A percentile compares a stretch with the other conserved stretches of the same genome.
phyloP scores from a whole-genome alignment of 2,329 filamentous ascomycete species.

The Claviceps capensis region DNA sequence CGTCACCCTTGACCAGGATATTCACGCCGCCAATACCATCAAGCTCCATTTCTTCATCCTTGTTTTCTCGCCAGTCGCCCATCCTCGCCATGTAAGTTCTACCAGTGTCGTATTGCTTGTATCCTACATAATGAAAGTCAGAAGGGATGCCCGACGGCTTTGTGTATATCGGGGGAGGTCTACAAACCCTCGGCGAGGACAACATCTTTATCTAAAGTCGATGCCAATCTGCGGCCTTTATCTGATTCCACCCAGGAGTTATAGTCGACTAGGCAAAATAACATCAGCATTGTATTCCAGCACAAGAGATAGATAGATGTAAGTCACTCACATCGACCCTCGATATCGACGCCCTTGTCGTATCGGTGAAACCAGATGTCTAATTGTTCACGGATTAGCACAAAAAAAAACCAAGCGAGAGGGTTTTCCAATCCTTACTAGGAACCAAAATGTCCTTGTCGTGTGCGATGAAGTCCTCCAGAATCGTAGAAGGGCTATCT shows the following conservation, averaged over 20 bases:
- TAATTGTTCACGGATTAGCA: slow-evolving; percentile 25
- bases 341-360: slow-evolving; percentile 66
- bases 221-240: slow-evolving; percentile 62
- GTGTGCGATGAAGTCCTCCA: slow-evolving; percentile 92
- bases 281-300: slow-evolving; percentile 2
- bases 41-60: slow-evolving; percentile 81
- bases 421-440: slow-evolving; percentile 47
- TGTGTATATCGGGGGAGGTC: not conserved
- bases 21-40: slow-evolving; percentile 96
- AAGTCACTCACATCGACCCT: slow-evolving; percentile 71
- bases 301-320: not conserved
- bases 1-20: slow-evolving; percentile 94
- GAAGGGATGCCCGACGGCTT: not conserved
- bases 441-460: slow-evolving; percentile 88
- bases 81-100: slow-evolving; percentile 80
- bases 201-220: slow-evolving; percentile 61
- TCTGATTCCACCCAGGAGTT: slow-evolving; percentile 97
- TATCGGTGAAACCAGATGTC: slow-evolving; percentile 97
- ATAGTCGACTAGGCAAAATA: slow-evolving; percentile 64
- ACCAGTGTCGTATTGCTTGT: slow-evolving; percentile 84
- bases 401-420: slow-evolving; percentile 1
- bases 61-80: slow-evolving; percentile 86
- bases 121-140: slow-evolving; percentile 41
- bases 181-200: slow-evolving; percentile 74
- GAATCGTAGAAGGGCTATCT: slow-evolving; percentile 72